Evolutionary conservation across 768 basidiomycete species (phyloP), one percentile per base, ranked within the genome.

Genomic region (Infundibulicybe gibba): DNA sequence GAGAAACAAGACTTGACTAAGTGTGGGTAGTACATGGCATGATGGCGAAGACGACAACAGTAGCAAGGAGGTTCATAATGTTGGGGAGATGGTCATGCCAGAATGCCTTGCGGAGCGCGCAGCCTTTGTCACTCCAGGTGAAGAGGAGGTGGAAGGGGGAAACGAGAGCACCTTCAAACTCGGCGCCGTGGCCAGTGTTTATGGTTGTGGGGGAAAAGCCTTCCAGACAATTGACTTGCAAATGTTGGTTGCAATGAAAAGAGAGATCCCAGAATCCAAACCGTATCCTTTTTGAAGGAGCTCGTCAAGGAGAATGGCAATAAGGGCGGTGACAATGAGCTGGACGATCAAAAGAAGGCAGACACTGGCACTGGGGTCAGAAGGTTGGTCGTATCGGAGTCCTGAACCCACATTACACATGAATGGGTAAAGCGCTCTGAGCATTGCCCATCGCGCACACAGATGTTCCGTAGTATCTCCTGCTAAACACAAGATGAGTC

Each of bases 141-240:
- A 99, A 97, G 49, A 97, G 71, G 44, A 97, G 80, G 63, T 98
- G 97, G 90, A 98, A 97, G 46, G 97, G 79, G 1, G 94, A 85
- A 55, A 97, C 88, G 54, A 98, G 74, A 32, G 95, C 97, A 51
- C 97, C 97, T 61, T 98, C 95, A 55, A 98, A 99, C 66, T 98
- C 95, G 44, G 94, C 90, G 2, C 95, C 95, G 52, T 94, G 90
- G 33, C 95, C 97, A 25, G 94, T 97, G 80, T 98, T 98, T 69
- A 97, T 70, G 40, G 97, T 97, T 16, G 93, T 97, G 9, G 97
- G 97, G 1, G 92, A 94, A 72, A 99, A 98, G 95, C 97, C 63
- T 99, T 99, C 95, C 95, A 99, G 63, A 98, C 84, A 72, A 99
- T 98, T 52, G 88, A 91, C 68, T 99, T 95, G 68, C 95, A 98